Evolutionary conservation across 192 early-diverging fungal species (phyloP).

Genomic region (Coemansia sp.): DNA sequence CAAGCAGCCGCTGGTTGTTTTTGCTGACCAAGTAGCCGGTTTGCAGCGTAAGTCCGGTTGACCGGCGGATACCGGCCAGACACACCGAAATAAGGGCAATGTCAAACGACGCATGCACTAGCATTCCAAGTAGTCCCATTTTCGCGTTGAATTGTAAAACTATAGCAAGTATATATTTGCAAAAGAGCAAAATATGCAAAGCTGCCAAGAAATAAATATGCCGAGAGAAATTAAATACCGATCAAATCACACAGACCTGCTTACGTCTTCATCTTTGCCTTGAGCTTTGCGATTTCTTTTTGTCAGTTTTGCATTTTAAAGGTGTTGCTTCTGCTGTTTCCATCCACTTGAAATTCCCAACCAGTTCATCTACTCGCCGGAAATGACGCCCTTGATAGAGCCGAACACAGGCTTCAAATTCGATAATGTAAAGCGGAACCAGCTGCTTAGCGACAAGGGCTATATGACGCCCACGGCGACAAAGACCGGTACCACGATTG

Average conservation of each 20-base stretch:
- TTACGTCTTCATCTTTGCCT: neutral
- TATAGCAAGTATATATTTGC: neutral
- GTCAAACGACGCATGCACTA: conserved; percentile 42
- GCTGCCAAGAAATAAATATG: neutral
- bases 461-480: conserved; percentile 76
- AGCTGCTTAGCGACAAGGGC: conserved; percentile 74
- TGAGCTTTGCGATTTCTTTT: neutral
- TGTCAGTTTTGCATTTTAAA: neutral
- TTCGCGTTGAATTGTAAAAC: neutral
- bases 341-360: neutral
- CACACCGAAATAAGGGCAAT: conserved; percentile 40
- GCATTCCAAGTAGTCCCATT: conserved; percentile 46
- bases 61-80: conserved; percentile 51
- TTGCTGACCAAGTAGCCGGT: conserved; percentile 25
- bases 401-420: conserved; percentile 48
- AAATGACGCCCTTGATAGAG: conserved; percentile 32
- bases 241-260: conserved; percentile 18
- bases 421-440: conserved; percentile 67
- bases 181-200: neutral
- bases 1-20: conserved; percentile 42
- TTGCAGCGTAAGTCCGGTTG: conserved; percentile 43
- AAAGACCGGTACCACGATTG: conserved; percentile 98
- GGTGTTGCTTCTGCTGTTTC: neutral
- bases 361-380: neutral
- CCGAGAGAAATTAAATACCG: neutral